Base-by-base conservation (phyloP, 495 filamentous ascomycete species). In the Penicillium robsamsonii region DNA sequence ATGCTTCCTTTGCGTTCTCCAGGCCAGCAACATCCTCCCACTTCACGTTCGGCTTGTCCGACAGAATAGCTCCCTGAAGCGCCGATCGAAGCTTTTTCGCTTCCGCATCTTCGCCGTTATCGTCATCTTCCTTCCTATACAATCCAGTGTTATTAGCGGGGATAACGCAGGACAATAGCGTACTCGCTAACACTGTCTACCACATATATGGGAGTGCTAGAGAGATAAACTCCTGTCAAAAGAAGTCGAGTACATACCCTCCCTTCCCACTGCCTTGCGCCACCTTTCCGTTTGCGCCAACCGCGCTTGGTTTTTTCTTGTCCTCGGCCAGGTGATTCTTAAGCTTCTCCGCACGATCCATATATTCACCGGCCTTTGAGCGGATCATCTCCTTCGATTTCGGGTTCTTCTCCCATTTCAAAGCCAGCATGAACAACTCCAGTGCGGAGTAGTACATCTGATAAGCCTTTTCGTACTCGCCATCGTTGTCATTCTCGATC, bases 1-100 rank as follows among this genome's bases (percentile, higher is more conserved):
- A 75, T 30, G 95, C 92, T 67, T 98, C 95, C 76, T 98, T 98
- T 44, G 94, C 94, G 33, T 81, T 84, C 66, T 98, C 94, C 29
- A 98, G 72, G 66, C 94, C 94, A n/a, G 95, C 94, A 40, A 98
- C 95, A 73, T 97, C 95, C 65, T 98, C 94, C 94, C 94, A 98
- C 63, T 86, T 87, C 35, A 98, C 78, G 64, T 98, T 96, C 20
- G 95, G 94, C 70, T 96, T 90, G 66, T 98, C 94, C 54, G 90
- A 86, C 64, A 98, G 69, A 46, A 98, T 97, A 35, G 95, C 95
- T 2, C 95, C 94, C 9, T 89, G 84, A 46, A 98, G 81, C 37
- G 94, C 94, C 44, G 84, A 92, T 53, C 93, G 81, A 63, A 98
- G 79, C 75, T 97, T 98, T 79, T 97, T 97, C 59, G 85, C 85